Base-by-base conservation (phyloP, 1,139 yeast species). In the Protomyces arabidopsidicola region DNA sequence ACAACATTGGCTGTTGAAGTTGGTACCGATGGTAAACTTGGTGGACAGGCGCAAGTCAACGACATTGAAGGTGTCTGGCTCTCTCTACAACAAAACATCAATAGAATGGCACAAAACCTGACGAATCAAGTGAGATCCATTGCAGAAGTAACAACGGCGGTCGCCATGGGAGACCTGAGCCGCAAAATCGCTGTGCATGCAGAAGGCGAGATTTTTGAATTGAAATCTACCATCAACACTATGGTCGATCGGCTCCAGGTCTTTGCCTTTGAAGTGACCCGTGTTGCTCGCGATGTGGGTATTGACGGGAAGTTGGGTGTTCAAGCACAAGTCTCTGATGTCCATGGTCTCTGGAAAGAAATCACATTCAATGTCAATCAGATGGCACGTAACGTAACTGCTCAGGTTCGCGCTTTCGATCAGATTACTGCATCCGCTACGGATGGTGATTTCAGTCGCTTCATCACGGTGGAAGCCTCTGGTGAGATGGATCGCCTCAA, bases 21-120 rank as follows among this genome's bases (percentile, higher is more conserved):
- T 68, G 96, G 96, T 71, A 89, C 95, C 2, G 84, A 88, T 69
- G 96, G 96, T 76, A 86, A 88, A 66, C 77, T 89, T 67, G 96
- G 96, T 58, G 96, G 96, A 24, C 96, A 89, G 74, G 96, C 96
- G 2, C 88, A 88, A 73, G 96, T 89, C 18, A 90, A 88, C 70
- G 96, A 88, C 74, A 96, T 89, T 35, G 96, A 88, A 75, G 96
- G 96, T 59, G 91, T 95, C 9, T 89, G 96, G 96, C 88, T 88
- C 71, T 95, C 90, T 53, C 88, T 89, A 53, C 89, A 96, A 0
- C 95, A 88, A 74, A 89, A 88, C 71, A 96, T 89, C 67, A 89
- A 89, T 72, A 83, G 87, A 54, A 89, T 89, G 96, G 96, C 96
- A 1, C 85, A 90, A 4, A 89, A 89, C 74, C 79, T 89, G 72